Percentiles rank a stretch among this genome's conserved stretches.
These are phyloP conservation scores for Xylariaceae sp. DNA, from an alignment of 2,329 filamentous ascomycete genomes.

Conservation along the genomic window DNA sequence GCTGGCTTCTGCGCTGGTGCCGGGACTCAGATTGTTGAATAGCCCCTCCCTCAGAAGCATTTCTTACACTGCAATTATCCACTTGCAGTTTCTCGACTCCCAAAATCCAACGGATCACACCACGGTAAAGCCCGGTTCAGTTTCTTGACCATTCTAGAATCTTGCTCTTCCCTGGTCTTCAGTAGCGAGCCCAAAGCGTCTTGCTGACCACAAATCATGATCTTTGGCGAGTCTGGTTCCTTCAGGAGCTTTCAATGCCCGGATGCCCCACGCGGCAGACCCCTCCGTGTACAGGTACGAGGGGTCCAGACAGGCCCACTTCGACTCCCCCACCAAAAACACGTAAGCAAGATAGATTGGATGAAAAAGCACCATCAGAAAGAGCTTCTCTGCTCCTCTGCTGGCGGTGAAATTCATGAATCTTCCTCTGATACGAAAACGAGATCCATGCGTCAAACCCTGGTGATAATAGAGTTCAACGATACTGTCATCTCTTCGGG, in stretches of 20 bases:
- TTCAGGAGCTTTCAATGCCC: slow-evolving; percentile 7
- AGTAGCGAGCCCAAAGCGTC: slow-evolving; percentile 9
- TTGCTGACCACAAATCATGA: slow-evolving; percentile 2
- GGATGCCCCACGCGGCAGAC: slow-evolving; percentile 7
- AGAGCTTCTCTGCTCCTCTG: slow-evolving; percentile 1
- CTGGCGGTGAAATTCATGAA: background rate
- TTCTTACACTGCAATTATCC: slow-evolving; percentile 7
- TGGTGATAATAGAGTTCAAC: no score
- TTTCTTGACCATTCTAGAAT: no score
- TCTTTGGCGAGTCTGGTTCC: slow-evolving; percentile 9
- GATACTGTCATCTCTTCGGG: no score
- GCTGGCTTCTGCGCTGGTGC: slow-evolving; percentile 6
- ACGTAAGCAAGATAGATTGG: slow-evolving; percentile 20
- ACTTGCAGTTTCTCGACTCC: background rate
- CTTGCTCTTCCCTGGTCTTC: slow-evolving; percentile 11
- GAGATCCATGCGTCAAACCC: no score
- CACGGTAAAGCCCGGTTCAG: no score
- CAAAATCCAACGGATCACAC: no score
- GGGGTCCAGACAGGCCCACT: background rate
- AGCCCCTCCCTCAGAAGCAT: slow-evolving; percentile 9
- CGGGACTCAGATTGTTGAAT: slow-evolving; percentile 23
- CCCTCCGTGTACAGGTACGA: slow-evolving; percentile 7
- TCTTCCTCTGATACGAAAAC: background rate
- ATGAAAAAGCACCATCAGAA: slow-evolving; percentile 1
- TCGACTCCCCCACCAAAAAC: slow-evolving; percentile 10